Evolutionary conservation across 805 yeast genomes (phyloP).

Genomic region (Komagataella phaffii): DNA sequence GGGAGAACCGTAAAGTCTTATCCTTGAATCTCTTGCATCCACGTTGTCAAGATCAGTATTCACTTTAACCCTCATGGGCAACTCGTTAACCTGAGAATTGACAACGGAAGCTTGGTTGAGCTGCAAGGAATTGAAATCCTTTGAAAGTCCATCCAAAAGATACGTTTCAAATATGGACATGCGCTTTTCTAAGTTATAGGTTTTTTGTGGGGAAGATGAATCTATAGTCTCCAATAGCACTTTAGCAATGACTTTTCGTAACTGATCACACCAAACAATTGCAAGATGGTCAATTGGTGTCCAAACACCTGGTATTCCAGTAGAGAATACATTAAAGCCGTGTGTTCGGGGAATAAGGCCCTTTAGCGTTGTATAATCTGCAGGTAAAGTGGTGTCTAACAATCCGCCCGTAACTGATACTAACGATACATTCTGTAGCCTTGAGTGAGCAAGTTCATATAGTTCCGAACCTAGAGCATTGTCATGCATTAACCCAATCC

Average conservation of each 20-base stretch:
- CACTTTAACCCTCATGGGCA: not conserved
- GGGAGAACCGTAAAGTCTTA: not conserved
- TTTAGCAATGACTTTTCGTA: slow-evolving; percentile 49
- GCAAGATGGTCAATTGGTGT: slow-evolving; percentile 91
- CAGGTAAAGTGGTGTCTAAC: slow-evolving; percentile 67
- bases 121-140: slow-evolving; percentile 9
- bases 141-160: slow-evolving; percentile 46
- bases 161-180: slow-evolving; percentile 39
- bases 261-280: slow-evolving; percentile 91
- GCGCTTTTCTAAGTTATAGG: slow-evolving; percentile 38
- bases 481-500: slow-evolving; percentile 31
- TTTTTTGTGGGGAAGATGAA: slow-evolving; percentile 27
- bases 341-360: slow-evolving; percentile 59
- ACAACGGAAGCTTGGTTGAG: not conserved
- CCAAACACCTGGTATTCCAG: slow-evolving; percentile 88
- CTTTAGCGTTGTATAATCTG: slow-evolving; percentile 73
- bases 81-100: not conserved
- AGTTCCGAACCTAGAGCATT: slow-evolving; percentile 9
- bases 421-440: slow-evolving; percentile 48
- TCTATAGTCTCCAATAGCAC: slow-evolving; percentile 51
- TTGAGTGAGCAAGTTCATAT: slow-evolving; percentile 23
- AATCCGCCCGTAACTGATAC: slow-evolving; percentile 87
- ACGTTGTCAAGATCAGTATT: not conserved
- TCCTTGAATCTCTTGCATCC: not conserved
- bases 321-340: slow-evolving; percentile 74